Evolutionary conservation across 805 yeast species (phyloP).

Genomic region (Geotrichum ghanense): DNA sequence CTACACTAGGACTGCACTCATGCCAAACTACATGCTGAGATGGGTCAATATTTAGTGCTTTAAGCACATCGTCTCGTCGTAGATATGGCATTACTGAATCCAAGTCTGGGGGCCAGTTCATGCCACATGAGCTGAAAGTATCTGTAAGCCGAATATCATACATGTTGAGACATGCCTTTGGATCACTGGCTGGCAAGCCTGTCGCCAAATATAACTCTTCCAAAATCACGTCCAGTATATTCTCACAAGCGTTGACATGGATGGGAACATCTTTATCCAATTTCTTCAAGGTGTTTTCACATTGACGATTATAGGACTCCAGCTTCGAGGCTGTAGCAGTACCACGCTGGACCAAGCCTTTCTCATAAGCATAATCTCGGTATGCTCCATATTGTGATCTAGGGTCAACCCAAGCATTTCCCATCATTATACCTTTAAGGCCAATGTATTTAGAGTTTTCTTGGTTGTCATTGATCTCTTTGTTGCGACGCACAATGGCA

Average conservation of each 20-base stretch:
- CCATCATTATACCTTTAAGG: constrained; percentile 61
- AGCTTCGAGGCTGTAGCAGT: constrained; percentile 12
- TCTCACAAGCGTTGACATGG: constrained; percentile 26
- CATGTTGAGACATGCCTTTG: constrained; percentile 61
- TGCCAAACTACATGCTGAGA: constrained; percentile 42
- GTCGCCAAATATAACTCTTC: constrained; percentile 16
- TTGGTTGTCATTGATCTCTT: constrained; percentile 9
- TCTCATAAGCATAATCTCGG: constrained; percentile 54
- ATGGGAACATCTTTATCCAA: constrained; percentile 14
- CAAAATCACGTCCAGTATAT: constrained; percentile 30
- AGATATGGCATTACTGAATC: constrained; percentile 40
- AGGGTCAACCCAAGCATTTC: constrained; percentile 94
- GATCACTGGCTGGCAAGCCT: constrained; percentile 8
- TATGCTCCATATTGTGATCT: constrained; percentile 71
- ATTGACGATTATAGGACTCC: constrained; percentile 17
- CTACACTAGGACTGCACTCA: constrained; percentile 65
- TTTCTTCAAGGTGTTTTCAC: constrained; percentile 18
- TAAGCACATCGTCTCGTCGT: constrained; percentile 32
- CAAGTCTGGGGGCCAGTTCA: constrained; percentile 79
- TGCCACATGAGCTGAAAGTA: constrained; percentile 76
- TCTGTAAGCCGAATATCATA: constrained; percentile 69
- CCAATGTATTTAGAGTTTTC: constrained; percentile 23
- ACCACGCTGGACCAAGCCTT: constrained; percentile 38
- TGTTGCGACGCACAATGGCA: constrained; percentile 41
- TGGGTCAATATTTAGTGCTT: constrained; percentile 37